Evolutionary conservation across 257 asterid species (phyloP).

Genomic region (Nicotiana attenuata): DNA sequence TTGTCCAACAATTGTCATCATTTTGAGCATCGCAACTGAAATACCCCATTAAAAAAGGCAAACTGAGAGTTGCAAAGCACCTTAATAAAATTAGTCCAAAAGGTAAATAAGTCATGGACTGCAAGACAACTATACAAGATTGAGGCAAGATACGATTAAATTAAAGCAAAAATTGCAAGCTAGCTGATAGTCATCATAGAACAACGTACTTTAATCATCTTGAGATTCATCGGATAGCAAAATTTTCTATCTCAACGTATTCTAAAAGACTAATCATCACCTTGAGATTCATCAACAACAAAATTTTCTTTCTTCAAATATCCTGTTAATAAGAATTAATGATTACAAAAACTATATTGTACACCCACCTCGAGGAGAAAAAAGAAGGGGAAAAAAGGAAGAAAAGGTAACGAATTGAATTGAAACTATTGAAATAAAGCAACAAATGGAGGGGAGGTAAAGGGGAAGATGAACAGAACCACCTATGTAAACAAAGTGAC

Average conservation of each 20-base stretch:
- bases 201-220: not conserved
- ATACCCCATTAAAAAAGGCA: not conserved
- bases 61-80: not conserved
- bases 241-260: not conserved
- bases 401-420: not conserved
- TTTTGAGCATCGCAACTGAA: not conserved
- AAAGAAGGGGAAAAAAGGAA: not conserved
- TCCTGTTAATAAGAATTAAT: not conserved
- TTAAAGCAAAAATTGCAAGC: not conserved
- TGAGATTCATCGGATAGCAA: not conserved
- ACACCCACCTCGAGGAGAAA: constrained; percentile 4
- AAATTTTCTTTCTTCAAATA: not conserved
- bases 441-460: not conserved
- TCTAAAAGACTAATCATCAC: not conserved
- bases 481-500: constrained; percentile 88
- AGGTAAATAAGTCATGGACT: not conserved
- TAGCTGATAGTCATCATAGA: not conserved
- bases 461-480: not conserved
- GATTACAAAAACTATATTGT: constrained; percentile 3
- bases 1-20: not conserved
- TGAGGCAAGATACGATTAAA: not conserved
- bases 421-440: not conserved
- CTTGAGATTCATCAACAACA: not conserved
- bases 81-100: not conserved
- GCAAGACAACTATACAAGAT: not conserved